Percentiles rank a stretch among this genome's conserved stretches.
Evolutionary conservation across 129 eudicot genomes (phyloP).

Genomic region (Artemisia tridentata): DNA sequence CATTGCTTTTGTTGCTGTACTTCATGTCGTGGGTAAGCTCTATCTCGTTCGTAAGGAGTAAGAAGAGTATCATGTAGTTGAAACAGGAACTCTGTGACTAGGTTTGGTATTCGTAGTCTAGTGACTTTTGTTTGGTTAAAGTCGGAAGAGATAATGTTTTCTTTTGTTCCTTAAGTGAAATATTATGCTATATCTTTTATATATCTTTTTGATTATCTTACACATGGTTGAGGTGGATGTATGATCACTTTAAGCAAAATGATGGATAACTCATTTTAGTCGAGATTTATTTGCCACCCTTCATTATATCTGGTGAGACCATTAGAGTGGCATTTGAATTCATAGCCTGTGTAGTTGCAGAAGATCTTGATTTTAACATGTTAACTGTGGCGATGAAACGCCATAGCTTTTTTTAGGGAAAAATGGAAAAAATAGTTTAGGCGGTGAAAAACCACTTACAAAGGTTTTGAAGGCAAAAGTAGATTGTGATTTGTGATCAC

Average conservation of each 20-base stretch:
- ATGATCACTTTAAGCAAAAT: background rate
- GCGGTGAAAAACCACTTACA: too few relatives aligned
- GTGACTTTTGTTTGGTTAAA: slow-evolving; percentile 22
- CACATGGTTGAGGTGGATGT: slow-evolving; percentile 2
- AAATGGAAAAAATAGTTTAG: too few relatives aligned
- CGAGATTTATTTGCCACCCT: too few relatives aligned
- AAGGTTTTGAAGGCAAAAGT: too few relatives aligned
- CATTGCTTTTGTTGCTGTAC: slow-evolving; percentile 54
- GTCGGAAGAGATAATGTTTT: slow-evolving; percentile 6
- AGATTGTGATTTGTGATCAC: too few relatives aligned
- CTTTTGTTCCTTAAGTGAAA: background rate
- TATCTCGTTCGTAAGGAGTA: slow-evolving; percentile 45
- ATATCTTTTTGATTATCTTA: background rate
- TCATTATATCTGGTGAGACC: too few relatives aligned
- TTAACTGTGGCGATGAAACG: too few relatives aligned
- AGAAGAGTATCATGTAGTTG: slow-evolving; percentile 11
- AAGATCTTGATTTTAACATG: too few relatives aligned
- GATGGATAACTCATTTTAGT: background rate
- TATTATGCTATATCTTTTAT: background rate
- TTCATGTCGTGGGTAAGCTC: slow-evolving; percentile 56
- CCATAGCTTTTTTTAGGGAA: too few relatives aligned
- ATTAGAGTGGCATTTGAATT: too few relatives aligned
- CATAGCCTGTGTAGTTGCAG: too few relatives aligned
- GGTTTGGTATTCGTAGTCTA: slow-evolving; percentile 20
- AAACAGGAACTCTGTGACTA: slow-evolving; percentile 14